A percentile compares a stretch with the other conserved stretches of the same genome.
phyloP scores from a whole-genome alignment of 495 filamentous ascomycete genomes.

The Aspergillus leporis region DNA sequence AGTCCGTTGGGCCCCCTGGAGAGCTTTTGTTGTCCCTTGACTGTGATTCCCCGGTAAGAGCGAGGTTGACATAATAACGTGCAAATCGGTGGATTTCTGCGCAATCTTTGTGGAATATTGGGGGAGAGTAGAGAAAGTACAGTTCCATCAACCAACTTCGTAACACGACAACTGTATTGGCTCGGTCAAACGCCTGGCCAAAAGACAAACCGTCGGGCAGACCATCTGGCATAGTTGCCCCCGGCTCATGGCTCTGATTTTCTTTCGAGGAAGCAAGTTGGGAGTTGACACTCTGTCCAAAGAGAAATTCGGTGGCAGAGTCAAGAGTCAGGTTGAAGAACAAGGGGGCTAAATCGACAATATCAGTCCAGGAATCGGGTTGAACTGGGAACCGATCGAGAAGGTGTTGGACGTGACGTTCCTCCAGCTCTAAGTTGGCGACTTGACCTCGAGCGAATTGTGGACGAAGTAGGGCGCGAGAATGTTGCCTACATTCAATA shows the following conservation, averaged over 20 bases:
- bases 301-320: conserved; percentile 65
- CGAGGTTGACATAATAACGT: too few relatives aligned
- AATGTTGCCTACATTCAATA: conserved; percentile 26
- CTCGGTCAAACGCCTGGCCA: too few relatives aligned
- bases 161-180: too few relatives aligned
- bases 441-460: conserved; percentile 55
- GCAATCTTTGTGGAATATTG: too few relatives aligned
- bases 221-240: neutral
- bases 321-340: conserved; percentile 69
- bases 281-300: conserved; percentile 56
- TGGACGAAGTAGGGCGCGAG: conserved; percentile 54
- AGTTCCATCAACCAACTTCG: too few relatives aligned
- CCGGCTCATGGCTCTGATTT: conserved; percentile 15
- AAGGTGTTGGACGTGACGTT: conserved; percentile 48
- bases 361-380: conserved; percentile 40
- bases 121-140: too few relatives aligned
- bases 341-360: conserved; percentile 56
- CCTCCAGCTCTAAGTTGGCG: conserved; percentile 54
- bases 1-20: too few relatives aligned
- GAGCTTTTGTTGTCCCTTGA: too few relatives aligned
- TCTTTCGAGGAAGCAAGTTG: conserved; percentile 31
- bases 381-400: conserved; percentile 37
- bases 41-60: too few relatives aligned
- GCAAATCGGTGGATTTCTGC: too few relatives aligned
- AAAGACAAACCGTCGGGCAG: too few relatives aligned